phyloP scores from a whole-genome alignment of 2,329 filamentous ascomycete species.

The Atkinsonella hypoxylon region DNA sequence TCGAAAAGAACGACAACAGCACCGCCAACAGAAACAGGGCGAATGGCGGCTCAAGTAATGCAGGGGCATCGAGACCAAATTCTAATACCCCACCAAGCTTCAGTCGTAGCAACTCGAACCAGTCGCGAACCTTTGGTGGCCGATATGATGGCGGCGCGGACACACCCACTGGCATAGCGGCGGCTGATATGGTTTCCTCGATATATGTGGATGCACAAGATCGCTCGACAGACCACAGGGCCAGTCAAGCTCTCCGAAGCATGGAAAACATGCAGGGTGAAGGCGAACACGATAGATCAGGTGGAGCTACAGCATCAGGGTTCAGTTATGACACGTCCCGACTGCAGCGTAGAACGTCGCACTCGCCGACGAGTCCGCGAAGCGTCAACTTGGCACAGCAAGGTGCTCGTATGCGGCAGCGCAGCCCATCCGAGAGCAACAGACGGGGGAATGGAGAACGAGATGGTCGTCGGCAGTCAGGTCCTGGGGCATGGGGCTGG shows the following conservation, averaged over 20 bases:
- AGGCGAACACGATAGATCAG: slow-evolving; percentile 13
- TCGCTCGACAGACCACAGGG: slow-evolving; percentile 14
- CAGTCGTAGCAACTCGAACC: slow-evolving; percentile 1
- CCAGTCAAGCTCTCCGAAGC: slow-evolving; percentile 20
- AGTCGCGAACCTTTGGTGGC: neutral
- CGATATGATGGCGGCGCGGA: slow-evolving; percentile 1
- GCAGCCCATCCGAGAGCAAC: slow-evolving; percentile 26
- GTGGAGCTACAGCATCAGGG: slow-evolving; percentile 15
- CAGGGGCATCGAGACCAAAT: neutral
- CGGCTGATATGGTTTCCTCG: slow-evolving; percentile 10
- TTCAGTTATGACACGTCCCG: slow-evolving; percentile 22
- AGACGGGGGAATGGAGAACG: slow-evolving; percentile 18
- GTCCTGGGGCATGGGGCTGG: slow-evolving; percentile 29
- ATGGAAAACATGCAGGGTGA: slow-evolving; percentile 17
- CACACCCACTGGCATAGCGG: slow-evolving; percentile 4
- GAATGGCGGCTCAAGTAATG: neutral
- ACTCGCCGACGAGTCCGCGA: slow-evolving; percentile 25
- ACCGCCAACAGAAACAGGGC: slow-evolving; percentile 8
- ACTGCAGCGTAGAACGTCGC: slow-evolving; percentile 24
- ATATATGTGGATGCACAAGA: slow-evolving; percentile 14
- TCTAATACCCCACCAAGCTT: neutral
- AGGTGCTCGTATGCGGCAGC: slow-evolving; percentile 23
- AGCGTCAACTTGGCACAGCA: slow-evolving; percentile 16
- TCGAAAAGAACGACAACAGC: slow-evolving; percentile 27
- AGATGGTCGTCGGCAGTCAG: slow-evolving; percentile 20